Evolutionary conservation across 2,329 filamentous ascomycete species (phyloP).

Genomic region (Colletotrichum sp.): DNA sequence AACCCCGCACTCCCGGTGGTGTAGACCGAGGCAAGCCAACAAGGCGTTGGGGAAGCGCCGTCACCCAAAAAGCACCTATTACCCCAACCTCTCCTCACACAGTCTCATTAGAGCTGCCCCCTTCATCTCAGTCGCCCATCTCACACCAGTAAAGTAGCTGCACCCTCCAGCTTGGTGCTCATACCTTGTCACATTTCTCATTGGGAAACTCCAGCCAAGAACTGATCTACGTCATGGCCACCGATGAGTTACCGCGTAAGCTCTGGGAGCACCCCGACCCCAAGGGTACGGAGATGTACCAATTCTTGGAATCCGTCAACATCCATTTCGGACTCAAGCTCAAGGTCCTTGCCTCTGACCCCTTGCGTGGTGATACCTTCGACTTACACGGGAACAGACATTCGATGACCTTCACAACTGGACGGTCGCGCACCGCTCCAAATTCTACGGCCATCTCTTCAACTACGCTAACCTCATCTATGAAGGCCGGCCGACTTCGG

Average conservation of each 20-base stretch:
- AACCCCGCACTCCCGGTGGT: slow-evolving; percentile 16
- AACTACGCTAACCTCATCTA: slow-evolving; percentile 65
- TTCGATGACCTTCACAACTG: slow-evolving; percentile 74
- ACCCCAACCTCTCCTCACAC: neutral
- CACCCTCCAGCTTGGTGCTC: neutral
- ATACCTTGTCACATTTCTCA: neutral
- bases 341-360: slow-evolving; percentile 45
- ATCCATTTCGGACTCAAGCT: slow-evolving; percentile 58
- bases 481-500: slow-evolving; percentile 58
- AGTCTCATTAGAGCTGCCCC: neutral
- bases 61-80: neutral
- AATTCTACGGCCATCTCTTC: slow-evolving; percentile 72
- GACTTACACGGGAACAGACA: slow-evolving; percentile 44
- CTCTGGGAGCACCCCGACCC: slow-evolving; percentile 72
- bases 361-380: fast-evolving
- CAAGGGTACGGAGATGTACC: slow-evolving; percentile 66
- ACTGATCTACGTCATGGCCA: slow-evolving; percentile 28
- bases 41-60: slow-evolving; percentile 7
- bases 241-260: slow-evolving; percentile 55
- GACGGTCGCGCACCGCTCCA: slow-evolving; percentile 63
- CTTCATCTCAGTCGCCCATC: neutral
- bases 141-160: neutral
- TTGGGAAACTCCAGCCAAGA: neutral
- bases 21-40: slow-evolving; percentile 13
- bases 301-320: slow-evolving; percentile 71